These are phyloP conservation scores for Boletus edulis DNA, from an alignment of 768 basidiomycete genomes.

Conservation along the genomic window DNA sequence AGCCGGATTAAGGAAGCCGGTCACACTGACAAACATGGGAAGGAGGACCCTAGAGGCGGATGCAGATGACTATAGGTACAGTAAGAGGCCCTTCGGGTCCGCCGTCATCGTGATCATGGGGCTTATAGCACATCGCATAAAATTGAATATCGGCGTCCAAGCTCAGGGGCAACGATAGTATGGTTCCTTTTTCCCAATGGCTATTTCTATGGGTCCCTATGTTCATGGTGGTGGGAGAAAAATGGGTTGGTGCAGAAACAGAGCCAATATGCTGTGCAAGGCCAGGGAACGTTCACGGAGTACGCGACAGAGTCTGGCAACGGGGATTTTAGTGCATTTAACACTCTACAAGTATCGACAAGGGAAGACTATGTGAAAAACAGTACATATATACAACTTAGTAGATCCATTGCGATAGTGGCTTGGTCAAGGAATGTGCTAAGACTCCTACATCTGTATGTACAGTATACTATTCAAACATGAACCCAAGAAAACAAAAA, in stretches of 20 bases:
- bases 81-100: background rate
- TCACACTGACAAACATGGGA: slow-evolving; percentile 7
- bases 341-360: background rate
- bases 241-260: background rate
- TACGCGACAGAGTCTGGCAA: too few relatives aligned
- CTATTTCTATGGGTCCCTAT: background rate
- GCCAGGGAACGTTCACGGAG: too few relatives aligned
- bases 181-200: too few relatives aligned
- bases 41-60: background rate
- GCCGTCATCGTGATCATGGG: background rate
- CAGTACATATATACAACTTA: too few relatives aligned
- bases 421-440: background rate
- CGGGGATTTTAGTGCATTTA: too few relatives aligned
- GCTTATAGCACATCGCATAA: background rate
- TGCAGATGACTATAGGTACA: too few relatives aligned
- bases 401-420: background rate
- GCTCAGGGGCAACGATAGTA: background rate
- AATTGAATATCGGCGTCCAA: too few relatives aligned
- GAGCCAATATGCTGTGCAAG: too few relatives aligned
- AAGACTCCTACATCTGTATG: slow-evolving; percentile 5
- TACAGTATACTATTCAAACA: background rate
- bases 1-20: background rate
- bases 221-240: background rate
- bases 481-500: background rate
- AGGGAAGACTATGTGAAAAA: background rate